Percentiles rank a stretch among this genome's conserved stretches.
These are phyloP conservation scores for bread wheat (Triticum aestivum) DNA, from an alignment of 176 grass and related monocot genomes.

Conservation along the genomic window IWGSC_CS_RefSeq_v2.1 NC_057809.1:43029485-43029984, in stretches of 20 bases:
- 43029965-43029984: conserved; percentile 63
- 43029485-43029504: too few species aligned
- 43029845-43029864: conserved; percentile 96
- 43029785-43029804: conserved; percentile 98
- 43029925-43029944: conserved; percentile 85
- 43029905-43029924: conserved; percentile 49
- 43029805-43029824: conserved; percentile 96
- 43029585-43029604: too few species aligned
- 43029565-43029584: too few species aligned
- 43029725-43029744: neutral
- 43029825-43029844: conserved; percentile 92
- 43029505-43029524: too few species aligned
- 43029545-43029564: too few species aligned
- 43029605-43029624: too few species aligned
- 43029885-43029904: conserved; percentile 66
- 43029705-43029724: neutral
- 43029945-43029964: conserved; percentile 72
- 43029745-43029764: conserved; percentile 22
- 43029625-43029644: too few species aligned
- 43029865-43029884: conserved; percentile 89
- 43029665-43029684: too few species aligned
- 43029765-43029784: conserved; percentile 80
- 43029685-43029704: too few species aligned
- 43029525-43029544: too few species aligned
- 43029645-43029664: too few species aligned